Base-by-base conservation (phyloP, 139 green algal genomes). In the Haematococcus sp. region DNA sequence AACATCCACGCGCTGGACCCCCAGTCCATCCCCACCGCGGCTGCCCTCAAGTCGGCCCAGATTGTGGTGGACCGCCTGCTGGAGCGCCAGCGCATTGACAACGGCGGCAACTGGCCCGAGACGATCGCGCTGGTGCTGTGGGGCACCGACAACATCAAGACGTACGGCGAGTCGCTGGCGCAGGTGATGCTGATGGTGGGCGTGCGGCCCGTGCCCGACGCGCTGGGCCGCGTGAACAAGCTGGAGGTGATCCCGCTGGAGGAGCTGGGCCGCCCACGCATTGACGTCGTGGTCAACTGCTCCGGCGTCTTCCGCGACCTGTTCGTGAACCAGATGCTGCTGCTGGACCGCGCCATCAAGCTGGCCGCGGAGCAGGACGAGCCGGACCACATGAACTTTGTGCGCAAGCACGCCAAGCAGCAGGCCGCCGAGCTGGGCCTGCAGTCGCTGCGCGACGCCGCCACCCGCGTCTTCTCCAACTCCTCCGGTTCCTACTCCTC, bases 81-180 rank as follows among this genome's bases (percentile, higher is more conserved):
- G 66, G 93, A 98, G 76, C 87, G 92, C 44, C 91, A 99, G 88
- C 82, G 81, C 17, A 66, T 84, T 44, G 91, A 97, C 75, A 96
- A 95, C 79, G 91, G 88, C 56, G 93, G 93, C 77, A 92, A 91
- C 73, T 99, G 93, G 77, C 95, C 95, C 4, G 95, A 99, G 89
- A 94, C 89, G 43, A 96, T 99, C 60, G 95, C 95, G 1, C 91
- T 99, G 46, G 95, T 99, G 61, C 89, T 99, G 70, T 99, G 95
- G 95, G 95, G 95, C 67, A 99, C 95, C n/a, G 95, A 99, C 88
- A 99, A 99, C 93, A 99, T 99, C 88, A 99, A 99, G 92, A 99
- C 95, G 27, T 99, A 99, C 65, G 95, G 95, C 72, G 95, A 99
- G 91, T 96, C 90, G 0, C 91, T 99, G 16, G 94, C 91, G 0